Evolutionary conservation across 176 grass and related monocot genomes (phyloP).

Genomic region (Raddia guianensis): DNA sequence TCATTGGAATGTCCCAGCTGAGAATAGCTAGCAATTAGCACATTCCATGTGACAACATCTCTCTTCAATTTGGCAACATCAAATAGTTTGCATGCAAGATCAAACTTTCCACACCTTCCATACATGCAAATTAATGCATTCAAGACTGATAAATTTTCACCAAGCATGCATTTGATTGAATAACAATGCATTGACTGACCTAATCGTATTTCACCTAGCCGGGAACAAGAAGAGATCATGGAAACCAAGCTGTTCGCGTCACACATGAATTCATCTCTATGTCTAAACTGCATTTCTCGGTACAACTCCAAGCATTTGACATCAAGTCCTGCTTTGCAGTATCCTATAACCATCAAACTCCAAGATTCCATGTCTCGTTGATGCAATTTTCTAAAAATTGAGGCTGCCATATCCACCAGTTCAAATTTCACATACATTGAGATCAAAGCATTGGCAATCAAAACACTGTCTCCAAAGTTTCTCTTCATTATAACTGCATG

Average conservation of each 20-base stretch:
- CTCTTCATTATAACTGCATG: constrained; percentile 60
- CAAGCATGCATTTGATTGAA: constrained; percentile 48
- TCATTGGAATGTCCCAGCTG: constrained; percentile 52
- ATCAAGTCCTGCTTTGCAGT: constrained; percentile 58
- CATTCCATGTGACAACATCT: constrained; percentile 72
- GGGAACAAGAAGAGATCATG: constrained; percentile 58
- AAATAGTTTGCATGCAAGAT: constrained; percentile 57
- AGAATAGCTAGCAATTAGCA: constrained; percentile 60
- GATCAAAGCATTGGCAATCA: constrained; percentile 61
- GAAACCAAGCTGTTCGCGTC: constrained; percentile 64
- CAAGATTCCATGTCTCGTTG: constrained; percentile 52
- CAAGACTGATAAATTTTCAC: constrained; percentile 54
- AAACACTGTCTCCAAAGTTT: constrained; percentile 46
- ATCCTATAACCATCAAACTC: constrained; percentile 63
- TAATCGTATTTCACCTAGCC: constrained; percentile 41
- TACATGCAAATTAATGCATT: constrained; percentile 78
- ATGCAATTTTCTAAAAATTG: constrained; percentile 48
- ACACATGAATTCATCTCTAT: constrained; percentile 26
- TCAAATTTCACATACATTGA: constrained; percentile 71
- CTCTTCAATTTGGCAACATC: constrained; percentile 30
- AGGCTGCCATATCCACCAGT: constrained; percentile 45
- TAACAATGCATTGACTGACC: constrained; percentile 62
- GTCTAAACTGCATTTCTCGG: constrained; percentile 53
- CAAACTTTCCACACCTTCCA: constrained; percentile 59
- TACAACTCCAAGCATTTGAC: constrained; percentile 68